Evolutionary conservation across 805 yeast species (phyloP).

Genomic region (Blastobotrys robertii): DNA sequence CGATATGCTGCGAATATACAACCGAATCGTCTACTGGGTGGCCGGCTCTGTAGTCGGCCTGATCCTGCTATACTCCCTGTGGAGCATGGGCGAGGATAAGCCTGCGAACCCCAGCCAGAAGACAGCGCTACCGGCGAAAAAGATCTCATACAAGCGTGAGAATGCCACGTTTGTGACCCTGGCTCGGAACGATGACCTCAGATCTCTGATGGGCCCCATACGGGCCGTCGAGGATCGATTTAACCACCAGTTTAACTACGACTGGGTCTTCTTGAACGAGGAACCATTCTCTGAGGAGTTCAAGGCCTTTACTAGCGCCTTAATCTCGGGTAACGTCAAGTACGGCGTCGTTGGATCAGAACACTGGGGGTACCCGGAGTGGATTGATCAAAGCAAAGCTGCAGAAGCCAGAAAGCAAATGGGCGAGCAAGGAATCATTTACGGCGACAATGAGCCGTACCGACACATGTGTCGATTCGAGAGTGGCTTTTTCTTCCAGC

Average conservation of each 20-base stretch:
- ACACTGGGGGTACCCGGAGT: slow-evolving; percentile 63
- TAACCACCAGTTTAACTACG: slow-evolving; percentile 53
- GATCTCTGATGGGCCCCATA: slow-evolving; percentile 47
- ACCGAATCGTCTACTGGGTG: slow-evolving; percentile 5
- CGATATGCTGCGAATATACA: slow-evolving; percentile 1
- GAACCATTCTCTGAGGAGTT: slow-evolving; percentile 51
- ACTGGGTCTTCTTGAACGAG: slow-evolving; percentile 75
- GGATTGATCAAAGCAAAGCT: slow-evolving; percentile 48
- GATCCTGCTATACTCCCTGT: not conserved
- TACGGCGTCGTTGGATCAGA: slow-evolving; percentile 53
- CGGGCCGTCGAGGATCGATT: slow-evolving; percentile 57
- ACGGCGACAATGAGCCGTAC: slow-evolving; percentile 53
- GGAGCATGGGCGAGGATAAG: slow-evolving; percentile 2
- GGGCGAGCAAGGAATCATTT: slow-evolving; percentile 37
- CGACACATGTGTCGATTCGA: slow-evolving; percentile 78
- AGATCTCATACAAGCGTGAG: slow-evolving; percentile 8
- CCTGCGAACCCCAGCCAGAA: not conserved
- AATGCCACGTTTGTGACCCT: slow-evolving; percentile 63
- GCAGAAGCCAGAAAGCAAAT: slow-evolving; percentile 36
- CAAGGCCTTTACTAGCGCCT: slow-evolving; percentile 35
- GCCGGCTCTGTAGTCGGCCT: slow-evolving; percentile 3
- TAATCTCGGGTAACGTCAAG: slow-evolving; percentile 50
- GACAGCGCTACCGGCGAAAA: not conserved
- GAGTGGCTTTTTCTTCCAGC: slow-evolving; percentile 61
- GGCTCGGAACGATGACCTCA: slow-evolving; percentile 59